A percentile compares a stretch with the other conserved stretches of the same genome.
These are phyloP conservation scores for Cryptococcus sp. DNA, from an alignment of 1,284 basidiomycete species.

Conservation along the genomic window DNA sequence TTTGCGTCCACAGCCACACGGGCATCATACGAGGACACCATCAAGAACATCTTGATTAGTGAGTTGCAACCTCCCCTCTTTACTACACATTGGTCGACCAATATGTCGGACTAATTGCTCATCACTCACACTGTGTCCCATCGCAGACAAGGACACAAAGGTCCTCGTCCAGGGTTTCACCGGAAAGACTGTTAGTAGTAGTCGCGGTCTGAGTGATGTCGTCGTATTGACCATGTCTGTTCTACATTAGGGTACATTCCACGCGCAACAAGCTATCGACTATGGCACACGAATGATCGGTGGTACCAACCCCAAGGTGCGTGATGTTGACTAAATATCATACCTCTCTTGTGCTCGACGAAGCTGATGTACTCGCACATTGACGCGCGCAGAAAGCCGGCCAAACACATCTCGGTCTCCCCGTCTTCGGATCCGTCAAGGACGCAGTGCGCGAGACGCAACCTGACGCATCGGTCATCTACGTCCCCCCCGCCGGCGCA, in stretches of 20 bases:
- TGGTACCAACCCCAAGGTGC: constrained; percentile 84
- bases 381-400: constrained; percentile 71
- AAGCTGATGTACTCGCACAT: neutral
- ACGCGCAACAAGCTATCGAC: constrained; percentile 88
- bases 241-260: constrained; percentile 82
- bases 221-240: neutral
- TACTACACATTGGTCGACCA: neutral
- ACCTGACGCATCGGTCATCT: constrained; percentile 91
- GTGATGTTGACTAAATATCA: constrained; percentile 10
- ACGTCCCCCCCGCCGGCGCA: constrained; percentile 89
- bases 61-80: constrained; percentile 15
- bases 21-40: constrained; percentile 81
- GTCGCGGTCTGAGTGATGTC: neutral
- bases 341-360: neutral
- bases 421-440: constrained; percentile 88
- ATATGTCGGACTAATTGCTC: neutral
- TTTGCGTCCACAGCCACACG: constrained; percentile 71
- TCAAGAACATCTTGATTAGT: constrained; percentile 83
- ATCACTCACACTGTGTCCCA: neutral
- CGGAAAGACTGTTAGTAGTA: constrained; percentile 82
- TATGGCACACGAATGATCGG: constrained; percentile 94
- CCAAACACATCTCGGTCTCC: constrained; percentile 89
- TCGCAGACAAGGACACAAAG: constrained; percentile 80
- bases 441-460: constrained; percentile 83
- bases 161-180: constrained; percentile 93